phyloP scores from a whole-genome alignment of 441 rosid species.

The California macrophylla region DNA sequence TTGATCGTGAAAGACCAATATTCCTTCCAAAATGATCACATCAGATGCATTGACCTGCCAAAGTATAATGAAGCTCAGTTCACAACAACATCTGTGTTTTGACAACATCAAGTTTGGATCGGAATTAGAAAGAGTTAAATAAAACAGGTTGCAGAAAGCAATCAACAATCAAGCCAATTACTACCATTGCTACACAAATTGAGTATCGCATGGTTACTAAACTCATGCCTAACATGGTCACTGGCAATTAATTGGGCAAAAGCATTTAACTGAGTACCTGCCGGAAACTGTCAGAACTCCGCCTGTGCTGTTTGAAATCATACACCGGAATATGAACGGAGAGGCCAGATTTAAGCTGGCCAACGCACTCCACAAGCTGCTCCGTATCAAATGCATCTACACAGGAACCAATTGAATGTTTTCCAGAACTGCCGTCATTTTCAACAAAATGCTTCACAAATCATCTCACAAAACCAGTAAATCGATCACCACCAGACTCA shows the following conservation, averaged over 20 bases:
- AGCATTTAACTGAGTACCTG: slow-evolving; percentile 40
- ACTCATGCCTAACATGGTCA: background rate
- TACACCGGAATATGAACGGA: slow-evolving; percentile 82
- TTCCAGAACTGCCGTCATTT: background rate
- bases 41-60: slow-evolving; percentile 90
- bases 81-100: background rate
- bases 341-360: slow-evolving; percentile 57
- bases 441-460: slow-evolving; percentile 1
- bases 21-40: slow-evolving; percentile 93
- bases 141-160: background rate
- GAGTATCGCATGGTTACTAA: background rate
- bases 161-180: background rate
- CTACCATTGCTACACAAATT: background rate
- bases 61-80: background rate
- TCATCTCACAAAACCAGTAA: background rate
- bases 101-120: background rate
- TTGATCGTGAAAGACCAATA: slow-evolving; percentile 80
- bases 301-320: slow-evolving; percentile 77
- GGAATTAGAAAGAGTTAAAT: background rate
- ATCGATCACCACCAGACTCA: slow-evolving; percentile 18
- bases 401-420: background rate
- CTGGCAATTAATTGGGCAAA: background rate
- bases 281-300: slow-evolving; percentile 69
- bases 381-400: slow-evolving; percentile 93
- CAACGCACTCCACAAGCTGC: slow-evolving; percentile 78